Evolutionary conservation across 192 early-diverging fungal genomes (phyloP), one percentile per base, ranked within the genome.

Genomic region (Linnemannia hyalina): DNA sequence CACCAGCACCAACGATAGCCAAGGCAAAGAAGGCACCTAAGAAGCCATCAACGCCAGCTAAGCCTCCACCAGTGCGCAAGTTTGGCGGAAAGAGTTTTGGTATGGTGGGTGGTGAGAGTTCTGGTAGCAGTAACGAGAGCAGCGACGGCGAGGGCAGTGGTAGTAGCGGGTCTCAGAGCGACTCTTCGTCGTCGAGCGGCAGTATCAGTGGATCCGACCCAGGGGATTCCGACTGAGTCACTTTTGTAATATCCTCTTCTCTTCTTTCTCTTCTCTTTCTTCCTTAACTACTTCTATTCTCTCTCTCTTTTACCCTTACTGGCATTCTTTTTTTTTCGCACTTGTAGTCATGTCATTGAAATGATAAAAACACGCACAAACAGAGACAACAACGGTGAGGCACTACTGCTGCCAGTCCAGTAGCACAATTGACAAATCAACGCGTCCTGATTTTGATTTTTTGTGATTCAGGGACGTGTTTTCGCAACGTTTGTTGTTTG

Each of bases 61-160:
- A 85, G 46, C 83, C 78, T 4, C 83, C 83, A 38, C 74, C 78
- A 22, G 78, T 85, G 4, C 83, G 83, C 44, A 85, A 85, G 46
- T 85, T 85, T 80, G 83, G 83, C 35, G 83, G 83, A 20, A 85
- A 85, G 41, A 80, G 75, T 22, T 83, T 83, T 78, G 81, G 81
- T 3, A 83, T 78, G 70, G 81, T 72, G 5, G 81, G 81, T 6
- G 81, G 81, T 3, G 81, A 82, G 54, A 82, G 81, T 38, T 83
- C 81, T 68, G 81, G 75, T 0, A 83, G 81, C 42, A 83, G 81
- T 52, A 83, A 83, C n/a, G 81, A 83, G 54, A 83, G 81, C 57
- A 83, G 76, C 55, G 81, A 83, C 54, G 81, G 76, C 35, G 81
- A 77, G 22, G 81, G 75, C 20, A 54, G 65, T n/a, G 81, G 81